A percentile compares a stretch with the other conserved stretches of the same genome.
Conservation (phyloP, 768 basidiomycete species). For the Cystobasidium onofrii region DNA sequence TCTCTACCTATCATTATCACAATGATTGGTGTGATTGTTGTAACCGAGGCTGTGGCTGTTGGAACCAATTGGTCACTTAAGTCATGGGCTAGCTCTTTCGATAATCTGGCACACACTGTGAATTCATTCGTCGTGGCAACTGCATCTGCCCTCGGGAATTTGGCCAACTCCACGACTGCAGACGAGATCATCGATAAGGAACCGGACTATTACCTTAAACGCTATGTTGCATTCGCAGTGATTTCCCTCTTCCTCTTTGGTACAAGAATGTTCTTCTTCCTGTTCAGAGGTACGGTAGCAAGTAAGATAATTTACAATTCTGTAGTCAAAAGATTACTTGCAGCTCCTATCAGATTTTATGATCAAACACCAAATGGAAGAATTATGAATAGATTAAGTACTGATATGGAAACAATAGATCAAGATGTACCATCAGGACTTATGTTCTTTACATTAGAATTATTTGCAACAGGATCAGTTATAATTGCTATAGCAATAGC, state of each 20-base stretch:
- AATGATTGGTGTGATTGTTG: neutral
- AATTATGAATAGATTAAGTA: constrained; percentile 47
- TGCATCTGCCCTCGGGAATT: constrained; percentile 26
- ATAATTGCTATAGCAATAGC: constrained; percentile 44
- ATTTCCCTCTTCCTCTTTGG: constrained; percentile 39
- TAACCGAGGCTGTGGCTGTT: constrained; percentile 8
- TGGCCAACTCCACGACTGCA: neutral
- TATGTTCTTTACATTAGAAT: constrained; percentile 30
- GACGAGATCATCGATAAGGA: neutral
- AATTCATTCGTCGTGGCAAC: no score
- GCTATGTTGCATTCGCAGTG: constrained; percentile 42
- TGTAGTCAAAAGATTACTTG: constrained; percentile 45
- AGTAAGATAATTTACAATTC: constrained; percentile 41
- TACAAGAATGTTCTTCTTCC: constrained; percentile 35
- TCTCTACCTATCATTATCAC: neutral
- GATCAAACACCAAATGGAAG: constrained; percentile 44
- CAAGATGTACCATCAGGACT: constrained; percentile 36
- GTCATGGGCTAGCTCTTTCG: constrained; percentile 33
- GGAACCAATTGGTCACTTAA: constrained; percentile 11
- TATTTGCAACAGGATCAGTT: constrained; percentile 38
- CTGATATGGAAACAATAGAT: constrained; percentile 48
- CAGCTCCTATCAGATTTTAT: constrained; percentile 42
- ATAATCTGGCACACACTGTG: neutral
- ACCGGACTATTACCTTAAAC: constrained; percentile 40
- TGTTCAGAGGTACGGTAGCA: constrained; percentile 35